Percentiles rank a stretch among this genome's conserved stretches.
Conservation (phyloP, 768 basidiomycete species). For the Agaricus blazei region DNA sequence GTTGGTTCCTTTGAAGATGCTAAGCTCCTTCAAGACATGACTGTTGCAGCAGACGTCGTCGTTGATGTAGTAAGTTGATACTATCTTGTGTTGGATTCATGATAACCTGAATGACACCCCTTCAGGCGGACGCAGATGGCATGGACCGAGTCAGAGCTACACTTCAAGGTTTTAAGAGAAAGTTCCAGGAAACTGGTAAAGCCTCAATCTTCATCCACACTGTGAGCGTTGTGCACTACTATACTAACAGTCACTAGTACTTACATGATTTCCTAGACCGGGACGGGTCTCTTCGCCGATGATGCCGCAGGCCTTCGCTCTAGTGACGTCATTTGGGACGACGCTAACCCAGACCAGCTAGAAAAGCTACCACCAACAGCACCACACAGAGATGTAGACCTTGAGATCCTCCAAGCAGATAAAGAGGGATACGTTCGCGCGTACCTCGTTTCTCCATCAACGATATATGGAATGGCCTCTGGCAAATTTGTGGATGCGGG, state of each 20-base stretch:
- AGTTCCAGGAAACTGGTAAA: slow-evolving; percentile 26
- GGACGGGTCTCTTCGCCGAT: slow-evolving; percentile 35
- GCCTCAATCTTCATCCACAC: slow-evolving; percentile 37
- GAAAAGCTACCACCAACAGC: slow-evolving; percentile 39
- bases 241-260: background rate
- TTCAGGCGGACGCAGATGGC: slow-evolving; percentile 35
- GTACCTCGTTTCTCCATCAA: slow-evolving; percentile 50
- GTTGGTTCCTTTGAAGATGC: slow-evolving; percentile 37
- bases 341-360: slow-evolving; percentile 39
- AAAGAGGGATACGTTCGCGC: slow-evolving; percentile 45
- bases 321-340: slow-evolving; percentile 39
- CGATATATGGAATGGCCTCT: slow-evolving; percentile 45
- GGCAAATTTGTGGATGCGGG: slow-evolving; percentile 44
- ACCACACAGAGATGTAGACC: slow-evolving; percentile 46
- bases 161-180: slow-evolving; percentile 30
- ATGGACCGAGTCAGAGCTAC: slow-evolving; percentile 33
- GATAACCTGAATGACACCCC: background rate
- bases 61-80: slow-evolving; percentile 30
- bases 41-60: slow-evolving; percentile 41
- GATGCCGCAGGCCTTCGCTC: slow-evolving; percentile 35
- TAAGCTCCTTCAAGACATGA: slow-evolving; percentile 30
- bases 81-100: background rate
- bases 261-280: slow-evolving; percentile 18
- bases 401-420: slow-evolving; percentile 41
- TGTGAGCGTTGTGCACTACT: slow-evolving; percentile 20